These are phyloP conservation scores for Lactarius pseudohatsudake DNA, from an alignment of 768 basidiomycete genomes.

Conservation along the genomic window DNA sequence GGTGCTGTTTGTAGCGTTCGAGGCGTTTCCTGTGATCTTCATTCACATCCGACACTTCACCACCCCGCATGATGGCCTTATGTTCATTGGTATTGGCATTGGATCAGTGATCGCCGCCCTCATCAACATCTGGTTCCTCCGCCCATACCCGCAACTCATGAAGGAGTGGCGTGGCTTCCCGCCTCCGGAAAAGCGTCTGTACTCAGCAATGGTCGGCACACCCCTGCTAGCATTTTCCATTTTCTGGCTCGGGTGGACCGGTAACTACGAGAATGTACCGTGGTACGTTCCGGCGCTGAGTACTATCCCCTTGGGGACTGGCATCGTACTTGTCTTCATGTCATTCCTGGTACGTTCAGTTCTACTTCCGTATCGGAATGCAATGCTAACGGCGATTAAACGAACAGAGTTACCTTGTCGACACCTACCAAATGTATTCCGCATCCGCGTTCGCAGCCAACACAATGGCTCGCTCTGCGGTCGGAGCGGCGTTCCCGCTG, in stretches of 20 bases:
- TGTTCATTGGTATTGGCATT: conserved; percentile 19
- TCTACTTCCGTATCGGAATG: neutral
- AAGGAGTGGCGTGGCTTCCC: conserved; percentile 21
- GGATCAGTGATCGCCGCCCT: neutral
- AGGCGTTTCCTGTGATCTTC: conserved; percentile 21
- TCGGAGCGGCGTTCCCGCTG: conserved; percentile 17
- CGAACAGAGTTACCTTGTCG: conserved; percentile 21
- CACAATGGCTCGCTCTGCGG: conserved; percentile 8
- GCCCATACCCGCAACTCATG: conserved; percentile 5
- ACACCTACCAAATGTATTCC: conserved; percentile 21
- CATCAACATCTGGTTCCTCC: conserved; percentile 2
- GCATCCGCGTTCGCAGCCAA: conserved; percentile 24
- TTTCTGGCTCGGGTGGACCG: conserved; percentile 23
- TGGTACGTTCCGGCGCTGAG: conserved; percentile 22
- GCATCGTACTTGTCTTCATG: conserved; percentile 8
- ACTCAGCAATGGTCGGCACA: conserved; percentile 7
- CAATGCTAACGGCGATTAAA: neutral
- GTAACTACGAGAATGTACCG: conserved; percentile 14
- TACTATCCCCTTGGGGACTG: conserved; percentile 8
- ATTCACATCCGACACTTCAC: conserved; percentile 2
- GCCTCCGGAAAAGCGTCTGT: conserved; percentile 14
- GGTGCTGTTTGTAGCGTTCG: conserved; percentile 5
- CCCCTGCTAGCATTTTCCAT: conserved; percentile 7
- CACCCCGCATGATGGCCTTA: conserved; percentile 2
- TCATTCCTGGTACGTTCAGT: conserved; percentile 15